These are phyloP conservation scores for Phellopilus nigrolimitatus DNA, from an alignment of 1,284 basidiomycete species.

Conservation along the genomic window DNA sequence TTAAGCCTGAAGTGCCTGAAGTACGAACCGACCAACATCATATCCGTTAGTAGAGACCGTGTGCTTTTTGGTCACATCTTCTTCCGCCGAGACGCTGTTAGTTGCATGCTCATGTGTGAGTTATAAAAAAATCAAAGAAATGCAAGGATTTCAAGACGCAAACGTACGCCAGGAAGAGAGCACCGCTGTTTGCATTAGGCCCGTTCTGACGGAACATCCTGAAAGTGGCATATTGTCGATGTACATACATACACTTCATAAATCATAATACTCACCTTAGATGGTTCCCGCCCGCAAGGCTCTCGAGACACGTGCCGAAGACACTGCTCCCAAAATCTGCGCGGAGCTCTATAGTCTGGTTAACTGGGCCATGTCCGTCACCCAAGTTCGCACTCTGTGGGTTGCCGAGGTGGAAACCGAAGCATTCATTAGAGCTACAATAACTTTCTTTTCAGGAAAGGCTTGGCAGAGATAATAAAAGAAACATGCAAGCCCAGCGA, in stretches of 20 bases:
- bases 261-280: slow-evolving; percentile 38
- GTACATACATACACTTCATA: background rate
- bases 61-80: slow-evolving; percentile 43
- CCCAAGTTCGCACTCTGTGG: slow-evolving; percentile 39
- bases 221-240: slow-evolving; percentile 23
- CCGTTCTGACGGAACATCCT: slow-evolving; percentile 75
- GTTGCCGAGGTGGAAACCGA: slow-evolving; percentile 60
- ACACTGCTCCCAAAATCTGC: slow-evolving; percentile 57
- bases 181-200: slow-evolving; percentile 48
- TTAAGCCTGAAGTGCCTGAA: too few relatives aligned
- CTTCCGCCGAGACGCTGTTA: slow-evolving; percentile 54
- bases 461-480: background rate
- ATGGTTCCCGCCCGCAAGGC: slow-evolving; percentile 61
- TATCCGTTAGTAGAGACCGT: slow-evolving; percentile 42
- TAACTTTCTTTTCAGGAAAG: slow-evolving; percentile 1
- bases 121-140: background rate
- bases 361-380: slow-evolving; percentile 17
- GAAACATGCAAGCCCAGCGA: slow-evolving; percentile 57
- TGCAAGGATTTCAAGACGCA: slow-evolving; percentile 20
- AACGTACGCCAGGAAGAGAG: slow-evolving; percentile 64
- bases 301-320: slow-evolving; percentile 61
- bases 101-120: background rate
- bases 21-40: slow-evolving; percentile 24
- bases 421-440: slow-evolving; percentile 62
- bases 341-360: slow-evolving; percentile 59